phyloP scores from a whole-genome alignment of 2,329 filamentous ascomycete genomes.

The Helicocarpus griseus region DNA sequence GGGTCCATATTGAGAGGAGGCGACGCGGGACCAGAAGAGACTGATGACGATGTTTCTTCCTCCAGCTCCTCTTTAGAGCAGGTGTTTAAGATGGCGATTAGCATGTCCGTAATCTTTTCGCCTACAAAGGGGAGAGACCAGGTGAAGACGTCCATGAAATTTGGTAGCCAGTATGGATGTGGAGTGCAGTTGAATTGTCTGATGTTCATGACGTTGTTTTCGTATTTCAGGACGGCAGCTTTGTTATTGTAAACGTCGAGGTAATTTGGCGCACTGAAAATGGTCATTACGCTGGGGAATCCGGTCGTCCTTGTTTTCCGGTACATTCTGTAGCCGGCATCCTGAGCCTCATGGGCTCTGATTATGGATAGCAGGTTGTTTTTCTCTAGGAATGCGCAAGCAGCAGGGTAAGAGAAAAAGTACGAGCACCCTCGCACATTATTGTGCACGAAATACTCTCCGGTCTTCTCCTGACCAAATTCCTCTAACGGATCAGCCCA shows the following conservation, averaged over 20 bases:
- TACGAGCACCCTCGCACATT: constrained; percentile 97
- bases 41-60: constrained; percentile 70
- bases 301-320: constrained; percentile 95
- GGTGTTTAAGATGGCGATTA: constrained; percentile 95
- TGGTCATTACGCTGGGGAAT: constrained; percentile 99
- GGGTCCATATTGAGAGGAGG: constrained; percentile 64
- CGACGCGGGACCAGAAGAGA: constrained; percentile 61
- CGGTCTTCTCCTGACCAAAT: constrained; percentile 97
- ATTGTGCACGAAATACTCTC: constrained; percentile 96
- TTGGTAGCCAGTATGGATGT: constrained; percentile 97
- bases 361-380: constrained; percentile 97
- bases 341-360: constrained; percentile 94
- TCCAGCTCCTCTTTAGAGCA: constrained; percentile 98
- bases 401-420: constrained; percentile 97
- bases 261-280: constrained; percentile 98
- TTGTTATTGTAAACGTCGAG: constrained; percentile 99
- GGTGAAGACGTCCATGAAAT: constrained; percentile 99
- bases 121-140: constrained; percentile 98
- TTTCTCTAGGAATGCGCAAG: constrained; percentile 95
- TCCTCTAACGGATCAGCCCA: constrained; percentile 98
- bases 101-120: constrained; percentile 99
- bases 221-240: constrained; percentile 95
- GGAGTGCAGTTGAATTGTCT: constrained; percentile 99
- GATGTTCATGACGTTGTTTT: constrained; percentile 99
- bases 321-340: constrained; percentile 98